phyloP scores from a whole-genome alignment of 2,329 filamentous ascomycete genomes.

The Fusarium poae region DNA sequence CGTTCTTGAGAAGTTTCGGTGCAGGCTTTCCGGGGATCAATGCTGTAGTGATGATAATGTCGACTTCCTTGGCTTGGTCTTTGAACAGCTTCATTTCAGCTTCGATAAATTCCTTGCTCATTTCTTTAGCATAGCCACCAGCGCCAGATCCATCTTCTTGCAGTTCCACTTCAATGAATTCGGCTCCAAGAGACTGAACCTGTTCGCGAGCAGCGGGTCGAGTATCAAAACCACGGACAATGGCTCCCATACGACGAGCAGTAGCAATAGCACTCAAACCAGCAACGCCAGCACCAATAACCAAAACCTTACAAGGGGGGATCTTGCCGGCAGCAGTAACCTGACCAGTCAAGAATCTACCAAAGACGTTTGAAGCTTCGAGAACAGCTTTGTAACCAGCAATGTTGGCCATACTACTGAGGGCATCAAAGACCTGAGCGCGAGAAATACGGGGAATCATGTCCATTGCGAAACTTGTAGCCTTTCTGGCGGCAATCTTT shows the following conservation, averaged over 20 bases:
- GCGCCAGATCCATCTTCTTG: slow-evolving; percentile 86
- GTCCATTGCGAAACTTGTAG: slow-evolving; percentile 90
- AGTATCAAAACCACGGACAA: slow-evolving; percentile 93
- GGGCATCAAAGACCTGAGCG: slow-evolving; percentile 87
- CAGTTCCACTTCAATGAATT: slow-evolving; percentile 89
- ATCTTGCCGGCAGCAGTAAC: slow-evolving; percentile 92
- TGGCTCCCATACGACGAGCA: slow-evolving; percentile 86
- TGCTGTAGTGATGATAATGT: slow-evolving; percentile 94
- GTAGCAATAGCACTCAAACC: slow-evolving; percentile 90
- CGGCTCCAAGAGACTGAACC: slow-evolving; percentile 89
- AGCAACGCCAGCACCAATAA: slow-evolving; percentile 91
- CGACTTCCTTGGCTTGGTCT: slow-evolving; percentile 87
- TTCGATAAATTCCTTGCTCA: slow-evolving; percentile 93
- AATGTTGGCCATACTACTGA: slow-evolving; percentile 95
- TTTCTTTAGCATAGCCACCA: slow-evolving; percentile 91
- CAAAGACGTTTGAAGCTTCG: slow-evolving; percentile 90
- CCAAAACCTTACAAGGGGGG: slow-evolving; percentile 88
- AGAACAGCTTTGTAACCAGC: slow-evolving; percentile 93
- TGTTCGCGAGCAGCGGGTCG: slow-evolving; percentile 88
- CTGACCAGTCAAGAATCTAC: slow-evolving; percentile 88
- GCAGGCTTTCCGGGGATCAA: slow-evolving; percentile 87
- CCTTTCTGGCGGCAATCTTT: slow-evolving; percentile 76
- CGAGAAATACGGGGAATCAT: slow-evolving; percentile 91
- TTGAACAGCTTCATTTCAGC: slow-evolving; percentile 94
- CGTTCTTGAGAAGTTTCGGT: slow-evolving; percentile 84